Evolutionary conservation across 2,329 filamentous ascomycete species (phyloP), one percentile per base, ranked within the genome.

Genomic region (Exophiala sp.): DNA sequence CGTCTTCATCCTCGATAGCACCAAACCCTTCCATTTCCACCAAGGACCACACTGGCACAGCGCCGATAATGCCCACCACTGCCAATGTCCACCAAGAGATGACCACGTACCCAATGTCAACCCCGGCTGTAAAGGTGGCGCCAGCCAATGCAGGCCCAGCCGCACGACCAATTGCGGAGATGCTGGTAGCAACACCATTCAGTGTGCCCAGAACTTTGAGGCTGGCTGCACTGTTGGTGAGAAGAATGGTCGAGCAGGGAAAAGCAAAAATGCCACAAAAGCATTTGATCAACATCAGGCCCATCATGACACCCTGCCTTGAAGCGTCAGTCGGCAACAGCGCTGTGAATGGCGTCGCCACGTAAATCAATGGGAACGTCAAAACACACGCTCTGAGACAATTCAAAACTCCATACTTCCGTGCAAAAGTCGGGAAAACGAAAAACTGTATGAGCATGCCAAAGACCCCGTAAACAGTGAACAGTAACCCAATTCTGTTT

Each of bases 101-200:
- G 47, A 95, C 82, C 29, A 94, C 78, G 66, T 89, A 92, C 0
- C 89, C 89, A 29, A 78, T 74, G 63, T 87, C 82, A 1, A 90
- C 83, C 1, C 92, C 92, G 72, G 82, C 83, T 0, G 84, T 87
- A 66, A 96, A 96, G 0, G 85, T 76, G 1, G 78, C 73, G 0
- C 92, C 92, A 0, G 84, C 80, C 33, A 87, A 69, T 0, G 88
- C 88, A 0, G 94, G 92, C 0, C 94, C 94, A 0, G 80, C 65
- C 0, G 90, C 91, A 45, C 91, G 78, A 1, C 91, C 92, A 4
- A 96, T 70, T 0, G 89, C 91, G 60, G 85, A 87, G 33, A 91
- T 83, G 52, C 86, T 88, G 0, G 91, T 96, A 0, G 90, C 91
- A 57, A 96, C 84, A 2, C 92, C 94, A 65, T 97, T 97, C 51